Evolutionary conservation across 345 rosid species (phyloP), one percentile per base, ranked within the genome.

Genomic region (Melastoma malabathricum): DNA sequence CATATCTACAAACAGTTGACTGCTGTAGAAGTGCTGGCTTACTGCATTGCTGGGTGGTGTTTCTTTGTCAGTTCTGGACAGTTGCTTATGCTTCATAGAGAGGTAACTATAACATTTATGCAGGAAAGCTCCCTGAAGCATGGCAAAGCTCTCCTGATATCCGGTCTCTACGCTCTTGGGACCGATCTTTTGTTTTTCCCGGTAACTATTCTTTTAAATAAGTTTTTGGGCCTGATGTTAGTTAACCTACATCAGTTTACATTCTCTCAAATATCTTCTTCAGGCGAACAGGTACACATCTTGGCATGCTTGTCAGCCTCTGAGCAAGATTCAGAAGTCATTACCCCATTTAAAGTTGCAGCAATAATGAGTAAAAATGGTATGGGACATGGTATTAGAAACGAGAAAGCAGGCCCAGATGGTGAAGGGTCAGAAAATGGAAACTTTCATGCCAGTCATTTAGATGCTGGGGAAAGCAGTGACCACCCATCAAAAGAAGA

Each of bases 331-430:
- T 58, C 72, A 46, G 97, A 85, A 78, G 72, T 83, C 57, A 85
- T 88, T 53, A 85, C 99, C 50, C 97, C 97, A 34, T 83, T 88
- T 66, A 85, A 83, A 64, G 86, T 88, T 63, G 95, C 97, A 72
- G 99, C 88, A 17, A 77, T 83, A 15, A 84, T 88, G 83, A 70
- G 76, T 62, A 83, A 79, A 70, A 78, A 69, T 77, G 81, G 88
- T 43, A 75, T 58, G n/a, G 79, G 78, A 59, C 75, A 74, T 53
- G 70, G 56, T 44, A 64, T 70, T 34, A 74, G 71, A 41, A 73
- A 57, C 61, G 77, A 69, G 60, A 81, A 79, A 56, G 94, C 75
- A 57, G 66, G 59, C 52, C 79, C 65, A 53, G 54, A n/a, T 31
- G 43, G 19, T 60, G 53, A 67, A 12, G 66, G 39, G 8, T 54